Percentiles rank a stretch among this genome's conserved stretches.
phyloP scores from a whole-genome alignment of 2,329 filamentous ascomycete genomes.

The Xylaria arbuscula region DNA sequence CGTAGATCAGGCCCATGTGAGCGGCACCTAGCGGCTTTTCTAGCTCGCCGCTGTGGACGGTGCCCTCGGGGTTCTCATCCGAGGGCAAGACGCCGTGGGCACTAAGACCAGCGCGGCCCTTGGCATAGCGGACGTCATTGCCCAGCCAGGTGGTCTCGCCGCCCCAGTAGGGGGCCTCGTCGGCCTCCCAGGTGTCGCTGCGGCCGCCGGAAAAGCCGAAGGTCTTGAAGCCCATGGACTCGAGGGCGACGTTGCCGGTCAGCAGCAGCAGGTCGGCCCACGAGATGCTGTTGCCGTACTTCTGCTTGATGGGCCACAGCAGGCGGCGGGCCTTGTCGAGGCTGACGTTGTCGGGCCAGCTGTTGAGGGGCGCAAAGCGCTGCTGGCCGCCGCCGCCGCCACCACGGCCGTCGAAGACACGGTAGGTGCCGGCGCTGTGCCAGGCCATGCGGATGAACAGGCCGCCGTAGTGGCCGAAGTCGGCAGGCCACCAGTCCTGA shows the following conservation, averaged over 20 bases:
- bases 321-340: slow-evolving; percentile 85
- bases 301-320: slow-evolving; percentile 85
- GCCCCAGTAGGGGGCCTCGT: slow-evolving; percentile 82
- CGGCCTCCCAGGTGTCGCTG: slow-evolving; percentile 77
- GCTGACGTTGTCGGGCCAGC: slow-evolving; percentile 82
- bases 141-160: slow-evolving; percentile 79
- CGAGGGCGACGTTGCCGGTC: slow-evolving; percentile 79
- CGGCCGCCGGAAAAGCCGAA: slow-evolving; percentile 81
- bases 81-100: slow-evolving; percentile 50
- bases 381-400: slow-evolving; percentile 80
- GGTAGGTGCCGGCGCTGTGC: slow-evolving; percentile 84
- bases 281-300: slow-evolving; percentile 85
- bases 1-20: slow-evolving; percentile 84
- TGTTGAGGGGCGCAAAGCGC: slow-evolving; percentile 83
- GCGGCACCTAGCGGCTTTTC: slow-evolving; percentile 75
- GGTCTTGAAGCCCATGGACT: slow-evolving; percentile 79
- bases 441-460: slow-evolving; percentile 84
- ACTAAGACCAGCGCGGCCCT: slow-evolving; percentile 60
- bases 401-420: slow-evolving; percentile 78
- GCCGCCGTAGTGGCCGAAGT: slow-evolving; percentile 84
- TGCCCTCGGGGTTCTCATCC: slow-evolving; percentile 53
- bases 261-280: slow-evolving; percentile 80
- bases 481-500: slow-evolving; percentile 84
- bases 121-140: slow-evolving; percentile 75
- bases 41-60: slow-evolving; percentile 70